These are phyloP conservation scores for Tetracentron sinense DNA, from an alignment of 164 flowering plant species.

Conservation along the genomic window DNA sequence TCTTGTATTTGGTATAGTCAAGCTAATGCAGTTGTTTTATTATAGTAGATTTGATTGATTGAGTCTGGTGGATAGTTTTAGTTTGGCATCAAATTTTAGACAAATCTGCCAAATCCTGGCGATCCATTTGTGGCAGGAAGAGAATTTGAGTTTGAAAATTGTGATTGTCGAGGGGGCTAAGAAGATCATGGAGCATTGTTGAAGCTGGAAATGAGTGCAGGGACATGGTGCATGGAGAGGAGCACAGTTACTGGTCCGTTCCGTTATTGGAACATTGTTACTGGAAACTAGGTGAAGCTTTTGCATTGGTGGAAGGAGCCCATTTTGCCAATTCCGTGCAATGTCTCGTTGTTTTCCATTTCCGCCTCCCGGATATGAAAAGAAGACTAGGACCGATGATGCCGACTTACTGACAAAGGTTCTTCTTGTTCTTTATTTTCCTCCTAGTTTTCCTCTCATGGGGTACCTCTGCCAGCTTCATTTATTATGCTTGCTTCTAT, in stretches of 20 bases:
- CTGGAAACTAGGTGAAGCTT: slow-evolving; percentile 32
- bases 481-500: neutral
- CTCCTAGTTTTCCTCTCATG: too few relatives aligned
- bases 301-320: slow-evolving; percentile 24
- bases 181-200: slow-evolving; percentile 30
- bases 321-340: slow-evolving; percentile 38
- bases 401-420: slow-evolving; percentile 67
- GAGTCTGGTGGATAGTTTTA: neutral
- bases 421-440: neutral
- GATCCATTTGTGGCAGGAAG: neutral
- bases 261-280: slow-evolving; percentile 39
- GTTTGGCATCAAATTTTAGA: slow-evolving; percentile 3
- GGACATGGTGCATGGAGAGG: slow-evolving; percentile 87
- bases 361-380: slow-evolving; percentile 97
- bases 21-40: slow-evolving; percentile 8
- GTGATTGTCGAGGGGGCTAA: slow-evolving; percentile 8
- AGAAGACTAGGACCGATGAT: slow-evolving; percentile 54
- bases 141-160: neutral
- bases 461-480: neutral
- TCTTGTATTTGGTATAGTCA: slow-evolving; percentile 6
- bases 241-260: slow-evolving; percentile 53
- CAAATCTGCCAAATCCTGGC: neutral
- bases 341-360: slow-evolving; percentile 99
- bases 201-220: slow-evolving; percentile 66
- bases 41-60: slow-evolving; percentile 5